A percentile compares a stretch with the other conserved stretches of the same genome.
Conservation (phyloP, 2,329 filamentous ascomycete genomes). For the Neopestalotiopsis clavispora region DNA sequence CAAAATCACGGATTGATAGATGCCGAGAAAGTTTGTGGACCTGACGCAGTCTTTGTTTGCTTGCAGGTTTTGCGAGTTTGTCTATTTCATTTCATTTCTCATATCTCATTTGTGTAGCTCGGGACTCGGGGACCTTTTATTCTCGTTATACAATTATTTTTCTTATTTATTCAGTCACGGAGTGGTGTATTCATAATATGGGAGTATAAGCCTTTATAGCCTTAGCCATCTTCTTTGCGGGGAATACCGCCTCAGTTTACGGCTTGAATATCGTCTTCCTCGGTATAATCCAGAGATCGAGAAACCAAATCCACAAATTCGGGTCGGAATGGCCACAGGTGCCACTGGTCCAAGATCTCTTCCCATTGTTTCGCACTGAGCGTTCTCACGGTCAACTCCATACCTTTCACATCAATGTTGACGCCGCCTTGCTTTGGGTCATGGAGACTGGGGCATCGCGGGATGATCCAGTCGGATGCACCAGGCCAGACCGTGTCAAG, state of each 20-base stretch:
- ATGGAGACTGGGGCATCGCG: slow-evolving; percentile 51
- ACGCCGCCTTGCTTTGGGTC: slow-evolving; percentile 55
- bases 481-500: slow-evolving; percentile 64
- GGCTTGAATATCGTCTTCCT: neutral
- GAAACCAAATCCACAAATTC: slow-evolving; percentile 52
- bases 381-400: slow-evolving; percentile 49
- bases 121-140: too few relatives aligned
- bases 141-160: too few relatives aligned
- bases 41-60: neutral
- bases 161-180: too few relatives aligned
- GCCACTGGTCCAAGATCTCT: slow-evolving; percentile 64
- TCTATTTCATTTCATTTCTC: too few relatives aligned
- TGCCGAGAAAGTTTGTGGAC: neutral
- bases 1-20: neutral
- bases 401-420: slow-evolving; percentile 38
- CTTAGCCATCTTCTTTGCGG: neutral
- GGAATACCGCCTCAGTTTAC: neutral
- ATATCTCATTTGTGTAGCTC: too few relatives aligned
- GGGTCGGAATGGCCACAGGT: slow-evolving; percentile 69
- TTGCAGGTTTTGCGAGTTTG: neutral
- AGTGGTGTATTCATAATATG: too few relatives aligned
- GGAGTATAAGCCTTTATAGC: too few relatives aligned
- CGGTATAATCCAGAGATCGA: slow-evolving; percentile 32
- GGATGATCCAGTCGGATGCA: slow-evolving; percentile 57
- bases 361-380: slow-evolving; percentile 60